These are phyloP conservation scores for Colletotrichum tropicicola DNA, from an alignment of 2,329 filamentous ascomycete genomes.

Conservation along the genomic window DNA sequence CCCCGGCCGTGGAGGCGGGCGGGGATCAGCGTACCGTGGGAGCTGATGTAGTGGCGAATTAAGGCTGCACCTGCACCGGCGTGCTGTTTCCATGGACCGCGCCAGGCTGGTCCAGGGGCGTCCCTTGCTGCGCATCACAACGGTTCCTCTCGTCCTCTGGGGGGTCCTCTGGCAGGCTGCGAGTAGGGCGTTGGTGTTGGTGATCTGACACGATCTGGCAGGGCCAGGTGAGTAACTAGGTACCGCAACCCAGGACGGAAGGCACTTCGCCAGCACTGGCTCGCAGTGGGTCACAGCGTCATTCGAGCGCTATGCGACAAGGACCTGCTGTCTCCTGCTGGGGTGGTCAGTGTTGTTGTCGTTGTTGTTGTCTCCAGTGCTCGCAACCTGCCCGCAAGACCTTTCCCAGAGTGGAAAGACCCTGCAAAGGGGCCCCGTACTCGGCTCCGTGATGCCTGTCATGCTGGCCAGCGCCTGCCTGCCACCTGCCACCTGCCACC, in stretches of 20 bases:
- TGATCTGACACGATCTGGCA: no score
- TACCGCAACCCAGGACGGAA: neutral
- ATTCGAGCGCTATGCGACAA: neutral
- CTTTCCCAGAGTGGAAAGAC: slow-evolving; percentile 10
- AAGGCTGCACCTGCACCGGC: no score
- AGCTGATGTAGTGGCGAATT: slow-evolving; percentile 2
- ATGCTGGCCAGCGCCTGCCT: neutral
- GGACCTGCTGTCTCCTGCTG: neutral
- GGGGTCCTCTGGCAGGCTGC: no score
- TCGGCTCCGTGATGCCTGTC: neutral
- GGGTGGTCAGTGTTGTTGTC: neutral
- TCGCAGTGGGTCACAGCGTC: slow-evolving; percentile 5
- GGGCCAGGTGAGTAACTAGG: neutral
- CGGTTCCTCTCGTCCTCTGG: no score
- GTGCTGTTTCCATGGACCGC: no score
- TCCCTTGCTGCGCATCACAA: no score
- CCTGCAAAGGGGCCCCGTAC: slow-evolving; percentile 10
- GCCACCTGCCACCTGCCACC: neutral
- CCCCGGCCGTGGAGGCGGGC: neutral
- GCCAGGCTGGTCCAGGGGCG: no score
- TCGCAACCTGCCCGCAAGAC: neutral
- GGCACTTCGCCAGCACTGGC: neutral
- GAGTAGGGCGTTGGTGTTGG: no score
- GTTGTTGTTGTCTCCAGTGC: neutral
- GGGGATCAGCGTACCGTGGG: neutral